Evolutionary conservation across 352 stramenopile genomes (phyloP).

Genomic region (Blastocystis sp.): DNA sequence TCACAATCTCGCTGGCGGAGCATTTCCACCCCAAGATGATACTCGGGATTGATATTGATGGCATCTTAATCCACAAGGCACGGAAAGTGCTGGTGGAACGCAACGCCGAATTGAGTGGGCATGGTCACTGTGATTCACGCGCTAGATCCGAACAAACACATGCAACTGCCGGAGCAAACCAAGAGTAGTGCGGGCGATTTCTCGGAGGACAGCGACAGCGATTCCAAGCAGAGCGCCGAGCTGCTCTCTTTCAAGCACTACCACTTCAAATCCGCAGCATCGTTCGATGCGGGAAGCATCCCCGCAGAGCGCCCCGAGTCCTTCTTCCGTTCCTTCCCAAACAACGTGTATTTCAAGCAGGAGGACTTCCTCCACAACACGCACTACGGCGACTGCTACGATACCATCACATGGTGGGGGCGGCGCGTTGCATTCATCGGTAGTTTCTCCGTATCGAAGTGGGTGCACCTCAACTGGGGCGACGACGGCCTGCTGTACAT

Average conservation of each 20-base stretch:
- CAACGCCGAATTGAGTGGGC: background rate
- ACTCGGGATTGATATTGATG: constrained; percentile 51
- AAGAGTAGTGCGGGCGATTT: background rate
- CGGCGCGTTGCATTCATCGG: background rate
- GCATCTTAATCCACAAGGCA: constrained; percentile 21
- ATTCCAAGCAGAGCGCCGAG: background rate
- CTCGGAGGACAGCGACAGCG: background rate
- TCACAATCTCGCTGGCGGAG: constrained; percentile 40
- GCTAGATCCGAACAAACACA: background rate
- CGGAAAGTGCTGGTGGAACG: constrained; percentile 35
- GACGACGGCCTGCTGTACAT: constrained; percentile 35
- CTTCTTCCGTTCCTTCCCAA: constrained; percentile 8
- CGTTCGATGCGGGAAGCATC: background rate
- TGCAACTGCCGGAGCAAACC: background rate
- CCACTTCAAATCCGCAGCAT: constrained; percentile 10
- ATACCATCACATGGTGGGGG: constrained; percentile 44
- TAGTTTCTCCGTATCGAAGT: constrained; percentile 61
- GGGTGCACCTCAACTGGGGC: constrained; percentile 57
- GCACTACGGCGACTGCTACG: constrained; percentile 8
- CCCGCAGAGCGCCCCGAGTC: background rate
- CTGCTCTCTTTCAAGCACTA: constrained; percentile 52
- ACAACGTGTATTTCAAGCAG: constrained; percentile 56
- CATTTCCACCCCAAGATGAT: constrained; percentile 31
- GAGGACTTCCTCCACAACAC: constrained; percentile 33
- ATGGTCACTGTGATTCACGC: background rate